Conservation (phyloP, 2,329 filamentous ascomycete species). For the Westerdykella sp. region DNA sequence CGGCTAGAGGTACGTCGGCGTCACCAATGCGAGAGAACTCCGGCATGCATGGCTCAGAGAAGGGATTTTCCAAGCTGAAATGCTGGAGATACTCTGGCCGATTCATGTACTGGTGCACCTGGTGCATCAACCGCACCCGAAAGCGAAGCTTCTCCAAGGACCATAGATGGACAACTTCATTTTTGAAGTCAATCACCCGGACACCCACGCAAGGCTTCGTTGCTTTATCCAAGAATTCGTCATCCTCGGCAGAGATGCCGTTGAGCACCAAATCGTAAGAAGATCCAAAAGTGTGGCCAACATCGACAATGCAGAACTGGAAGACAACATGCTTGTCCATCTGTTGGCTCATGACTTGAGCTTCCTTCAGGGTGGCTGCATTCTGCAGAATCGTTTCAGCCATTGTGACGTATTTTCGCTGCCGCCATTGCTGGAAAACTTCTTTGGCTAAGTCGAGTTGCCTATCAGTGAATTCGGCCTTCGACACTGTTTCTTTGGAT, state of each 20-base stretch:
- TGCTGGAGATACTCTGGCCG: constrained; percentile 92
- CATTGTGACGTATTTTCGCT: constrained; percentile 86
- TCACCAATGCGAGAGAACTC: constrained; percentile 91
- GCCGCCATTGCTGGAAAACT: constrained; percentile 68
- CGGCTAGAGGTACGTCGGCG: constrained; percentile 82
- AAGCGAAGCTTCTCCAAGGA: constrained; percentile 87
- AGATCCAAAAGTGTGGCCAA: constrained; percentile 81
- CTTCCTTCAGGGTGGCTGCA: constrained; percentile 83
- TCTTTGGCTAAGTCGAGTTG: constrained; percentile 66
- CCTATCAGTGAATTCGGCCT: constrained; percentile 53
- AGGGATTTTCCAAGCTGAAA: constrained; percentile 86
- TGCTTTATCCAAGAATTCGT: constrained; percentile 71
- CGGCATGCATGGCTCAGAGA: constrained; percentile 83
- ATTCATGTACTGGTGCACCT: constrained; percentile 94
- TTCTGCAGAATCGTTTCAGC: constrained; percentile 86
- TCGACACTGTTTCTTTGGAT: constrained; percentile 31
- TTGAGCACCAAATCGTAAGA: constrained; percentile 96
- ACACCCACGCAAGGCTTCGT: constrained; percentile 87
- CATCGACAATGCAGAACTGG: constrained; percentile 86
- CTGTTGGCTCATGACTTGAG: constrained; percentile 95
- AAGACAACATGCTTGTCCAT: constrained; percentile 90
- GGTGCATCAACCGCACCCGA: constrained; percentile 84
- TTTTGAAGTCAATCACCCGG: constrained; percentile 83
- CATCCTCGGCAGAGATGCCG: constrained; percentile 79
- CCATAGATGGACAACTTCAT: constrained; percentile 84